A percentile compares a stretch with the other conserved stretches of the same genome.
Conservation (phyloP, 1,284 basidiomycete genomes). For the Tilletia horrida region DNA sequence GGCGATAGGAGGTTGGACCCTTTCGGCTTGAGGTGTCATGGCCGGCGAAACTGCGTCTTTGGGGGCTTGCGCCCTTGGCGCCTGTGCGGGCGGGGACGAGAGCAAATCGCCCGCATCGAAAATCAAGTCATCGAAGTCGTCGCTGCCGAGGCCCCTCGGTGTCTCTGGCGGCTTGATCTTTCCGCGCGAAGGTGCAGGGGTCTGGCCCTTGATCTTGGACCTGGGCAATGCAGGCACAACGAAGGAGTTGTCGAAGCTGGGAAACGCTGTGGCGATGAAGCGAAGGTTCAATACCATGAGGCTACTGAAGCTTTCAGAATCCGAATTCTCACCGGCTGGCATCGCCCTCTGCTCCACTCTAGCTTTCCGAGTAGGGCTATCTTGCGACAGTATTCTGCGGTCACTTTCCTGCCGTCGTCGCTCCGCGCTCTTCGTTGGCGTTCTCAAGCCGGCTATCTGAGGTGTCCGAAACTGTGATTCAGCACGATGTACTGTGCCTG, state of each 20-base stretch:
- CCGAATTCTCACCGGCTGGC: not conserved
- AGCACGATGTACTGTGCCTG: conserved; percentile 6
- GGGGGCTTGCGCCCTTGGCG: not conserved
- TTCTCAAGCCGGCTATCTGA: not conserved
- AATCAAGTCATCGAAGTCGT: not conserved
- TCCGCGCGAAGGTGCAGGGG: not conserved
- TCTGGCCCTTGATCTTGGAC: not conserved
- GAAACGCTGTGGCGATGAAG: not conserved
- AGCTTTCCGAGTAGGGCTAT: not conserved
- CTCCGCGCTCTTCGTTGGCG: conserved; percentile 16
- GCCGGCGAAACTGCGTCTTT: not conserved
- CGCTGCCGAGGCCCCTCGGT: not conserved
- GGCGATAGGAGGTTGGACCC: not conserved
- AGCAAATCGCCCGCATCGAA: not conserved
- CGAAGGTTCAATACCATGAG: too few species aligned
- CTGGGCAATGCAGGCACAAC: conserved; percentile 6
- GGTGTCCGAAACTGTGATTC: conserved; percentile 15
- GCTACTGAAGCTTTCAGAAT: not conserved
- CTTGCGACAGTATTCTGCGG: conserved; percentile 10
- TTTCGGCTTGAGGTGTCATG: not conserved
- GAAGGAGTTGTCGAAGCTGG: conserved; percentile 13
- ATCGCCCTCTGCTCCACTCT: not conserved
- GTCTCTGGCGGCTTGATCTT: not conserved
- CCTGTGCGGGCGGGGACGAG: not conserved
- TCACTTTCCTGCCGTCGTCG: not conserved